Conservation (phyloP, 2,329 filamentous ascomycete genomes). For the Venturia asperata region DNA sequence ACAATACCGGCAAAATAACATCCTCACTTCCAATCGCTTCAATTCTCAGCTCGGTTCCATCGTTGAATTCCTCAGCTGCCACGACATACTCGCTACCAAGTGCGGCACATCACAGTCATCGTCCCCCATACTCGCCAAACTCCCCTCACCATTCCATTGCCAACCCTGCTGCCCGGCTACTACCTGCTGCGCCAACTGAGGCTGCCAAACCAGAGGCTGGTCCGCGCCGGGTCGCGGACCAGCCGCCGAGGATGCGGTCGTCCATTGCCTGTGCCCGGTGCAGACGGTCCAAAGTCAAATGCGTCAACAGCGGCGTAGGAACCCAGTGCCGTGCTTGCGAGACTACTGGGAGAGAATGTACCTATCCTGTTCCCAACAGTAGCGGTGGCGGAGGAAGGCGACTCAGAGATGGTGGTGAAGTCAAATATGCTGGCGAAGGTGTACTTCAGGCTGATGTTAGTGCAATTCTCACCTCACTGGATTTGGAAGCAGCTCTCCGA, state of each 20-base stretch:
- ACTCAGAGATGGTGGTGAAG: slow-evolving; percentile 12
- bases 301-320: slow-evolving; percentile 67
- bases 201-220: slow-evolving; percentile 17
- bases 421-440: slow-evolving; percentile 4
- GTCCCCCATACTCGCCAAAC: slow-evolving; percentile 20
- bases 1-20: slow-evolving; percentile 29
- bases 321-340: slow-evolving; percentile 69
- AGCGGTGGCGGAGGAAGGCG: slow-evolving; percentile 30
- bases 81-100: slow-evolving; percentile 25
- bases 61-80: slow-evolving; percentile 19
- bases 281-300: slow-evolving; percentile 78
- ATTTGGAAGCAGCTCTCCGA: neutral
- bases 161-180: slow-evolving; percentile 24
- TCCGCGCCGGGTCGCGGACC: slow-evolving; percentile 24
- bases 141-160: neutral
- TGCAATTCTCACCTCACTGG: neutral
- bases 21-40: slow-evolving; percentile 25
- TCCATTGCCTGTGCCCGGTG: slow-evolving; percentile 73
- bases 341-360: slow-evolving; percentile 63
- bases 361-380: slow-evolving; percentile 53
- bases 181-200: slow-evolving; percentile 24
- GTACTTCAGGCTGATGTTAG: slow-evolving; percentile 11
- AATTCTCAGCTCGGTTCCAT: slow-evolving; percentile 24
- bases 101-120: slow-evolving; percentile 22
- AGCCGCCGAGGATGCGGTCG: slow-evolving; percentile 54